Evolutionary conservation across 768 basidiomycete species (phyloP), one percentile per base, ranked within the genome.

Genomic region (Boletus subparvulus): DNA sequence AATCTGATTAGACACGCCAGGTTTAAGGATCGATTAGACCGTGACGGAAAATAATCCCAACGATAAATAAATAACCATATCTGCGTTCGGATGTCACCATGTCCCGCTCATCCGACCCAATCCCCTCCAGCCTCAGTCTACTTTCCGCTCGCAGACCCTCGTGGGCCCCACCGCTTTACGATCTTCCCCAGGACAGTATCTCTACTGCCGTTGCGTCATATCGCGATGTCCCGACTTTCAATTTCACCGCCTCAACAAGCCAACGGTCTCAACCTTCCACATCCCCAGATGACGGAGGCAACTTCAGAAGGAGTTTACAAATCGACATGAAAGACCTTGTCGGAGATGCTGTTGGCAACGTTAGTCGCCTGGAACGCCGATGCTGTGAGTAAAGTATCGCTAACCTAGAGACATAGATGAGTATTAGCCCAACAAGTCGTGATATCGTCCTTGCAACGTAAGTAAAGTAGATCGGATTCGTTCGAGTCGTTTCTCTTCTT

Each of bases 371-470:
- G 21, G 17, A 24, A 21, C 16, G 4, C 43, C 26, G 14, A 10
- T 19, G 2, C 3, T 26, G 3, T 17, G 12, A 7, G 17, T 12
- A n/a, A n/a, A n/a, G 8, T 4, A 36, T 52, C 28, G 59, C 60
- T 62, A 43, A 63, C 58, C 21, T 17, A 17, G 14, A 2, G n/a
- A 26, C 28, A 2, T 40, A 93, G 91, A 92, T 94, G 92, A 92
- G 89, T 55, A 95, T 97, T 51, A 90, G 91, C 63, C 95, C 95
- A 11, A 80, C 87, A 6, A 88, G 85, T 50, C 81, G 95, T 21
- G 95, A 98, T 68, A 81, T 98, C 26, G 93, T 93, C 4, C 83
- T 98, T 44, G 95, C 93, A 48, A 88, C 92, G 88, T 92, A 74
- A 62, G 86, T 73, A 44, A 74, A 62, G 86, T 73, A 44, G 46